Percentiles rank a stretch among this genome's conserved stretches.
phyloP scores from a whole-genome alignment of 2,329 filamentous ascomycete genomes.

The Zalaria sp. region DNA sequence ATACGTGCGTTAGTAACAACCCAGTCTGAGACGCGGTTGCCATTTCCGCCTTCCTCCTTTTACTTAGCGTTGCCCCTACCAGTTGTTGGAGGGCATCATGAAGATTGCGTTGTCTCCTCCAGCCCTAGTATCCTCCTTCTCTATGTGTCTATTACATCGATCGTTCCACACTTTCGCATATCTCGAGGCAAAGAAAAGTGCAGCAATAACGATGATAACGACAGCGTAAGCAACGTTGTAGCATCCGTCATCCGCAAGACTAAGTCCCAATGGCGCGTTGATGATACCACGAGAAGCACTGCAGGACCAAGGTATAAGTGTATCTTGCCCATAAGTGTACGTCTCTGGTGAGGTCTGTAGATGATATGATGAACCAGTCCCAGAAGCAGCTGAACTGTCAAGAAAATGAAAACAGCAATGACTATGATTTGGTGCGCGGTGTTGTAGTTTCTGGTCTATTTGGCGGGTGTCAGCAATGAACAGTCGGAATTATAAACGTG shows the following conservation, averaged over 20 bases:
- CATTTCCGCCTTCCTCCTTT: too few species aligned
- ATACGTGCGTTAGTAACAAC: too few species aligned
- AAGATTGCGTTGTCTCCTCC: too few species aligned
- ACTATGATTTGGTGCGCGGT: conserved; percentile 34
- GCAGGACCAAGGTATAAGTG: conserved; percentile 46
- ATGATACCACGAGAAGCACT: conserved; percentile 36
- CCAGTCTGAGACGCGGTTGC: too few species aligned
- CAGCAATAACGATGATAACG: conserved; percentile 28
- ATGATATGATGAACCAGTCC: conserved; percentile 25
- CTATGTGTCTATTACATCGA: background rate
- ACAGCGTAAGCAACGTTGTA: conserved; percentile 36
- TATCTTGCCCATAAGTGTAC: conserved; percentile 37
- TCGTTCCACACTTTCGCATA: background rate
- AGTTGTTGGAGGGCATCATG: too few species aligned
- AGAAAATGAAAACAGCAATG: conserved; percentile 21
- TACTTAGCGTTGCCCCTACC: too few species aligned
- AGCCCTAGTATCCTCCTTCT: too few species aligned
- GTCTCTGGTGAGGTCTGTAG: conserved; percentile 15
- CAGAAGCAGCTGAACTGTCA: conserved; percentile 22
- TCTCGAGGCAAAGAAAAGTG: conserved; percentile 18
- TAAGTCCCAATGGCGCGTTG: conserved; percentile 47
- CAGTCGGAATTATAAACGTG: conserved; percentile 4
- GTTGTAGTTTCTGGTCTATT: conserved; percentile 26
- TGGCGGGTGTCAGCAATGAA: conserved; percentile 1
- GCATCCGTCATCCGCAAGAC: conserved; percentile 37